Evolutionary conservation across 805 yeast species (phyloP), one percentile per base, ranked within the genome.

Genomic region (Starmerella apis): DNA sequence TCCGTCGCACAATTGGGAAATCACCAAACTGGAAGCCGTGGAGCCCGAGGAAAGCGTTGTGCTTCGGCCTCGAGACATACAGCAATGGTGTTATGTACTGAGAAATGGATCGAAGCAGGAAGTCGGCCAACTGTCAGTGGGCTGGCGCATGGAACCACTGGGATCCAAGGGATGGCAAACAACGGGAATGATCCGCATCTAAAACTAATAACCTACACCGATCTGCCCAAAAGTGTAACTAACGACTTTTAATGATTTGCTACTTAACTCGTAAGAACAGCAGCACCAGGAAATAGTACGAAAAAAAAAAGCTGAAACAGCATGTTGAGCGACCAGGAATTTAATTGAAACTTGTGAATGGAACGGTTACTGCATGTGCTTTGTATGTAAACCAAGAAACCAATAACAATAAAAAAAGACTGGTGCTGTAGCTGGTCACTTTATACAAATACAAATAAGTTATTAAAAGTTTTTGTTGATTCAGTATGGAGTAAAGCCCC

Each of bases 401-500:
- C n/a, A n/a, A n/a, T n/a, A n/a, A n/a, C n/a, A n/a, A n/a, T n/a
- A n/a, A n/a, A n/a, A n/a, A n/a, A n/a, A n/a, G 8, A 11, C 30
- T 11, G 30, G 30, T 8, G 30, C 22, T n/a, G 24, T 35, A 19
- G 20, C 24, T 11, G 22, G 39, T 13, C 5, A 13, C 23, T 41
- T 19, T 13, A 30, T 41, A 41, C 23, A 41, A 41, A 41, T 41
- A 41, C 44, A 45, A 44, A 36, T 36, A 45, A 45, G 16, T 33
- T 35, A 43, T 23, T 48, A 32, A 32, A 19, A 14, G n/a, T n/a
- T n/a, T 7, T 3, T 16, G 25, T n/a, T n/a, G 20, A 30, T 25
- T 59, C 57, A 74, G 57, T 74, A 74, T 14, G 78, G 78, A 18
- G 60, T 54, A 53, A 60, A 73, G 32, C 77, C 69, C 13, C 54